Conservation (phyloP, 345 rosid species). For the Hevea brasiliensis region DNA sequence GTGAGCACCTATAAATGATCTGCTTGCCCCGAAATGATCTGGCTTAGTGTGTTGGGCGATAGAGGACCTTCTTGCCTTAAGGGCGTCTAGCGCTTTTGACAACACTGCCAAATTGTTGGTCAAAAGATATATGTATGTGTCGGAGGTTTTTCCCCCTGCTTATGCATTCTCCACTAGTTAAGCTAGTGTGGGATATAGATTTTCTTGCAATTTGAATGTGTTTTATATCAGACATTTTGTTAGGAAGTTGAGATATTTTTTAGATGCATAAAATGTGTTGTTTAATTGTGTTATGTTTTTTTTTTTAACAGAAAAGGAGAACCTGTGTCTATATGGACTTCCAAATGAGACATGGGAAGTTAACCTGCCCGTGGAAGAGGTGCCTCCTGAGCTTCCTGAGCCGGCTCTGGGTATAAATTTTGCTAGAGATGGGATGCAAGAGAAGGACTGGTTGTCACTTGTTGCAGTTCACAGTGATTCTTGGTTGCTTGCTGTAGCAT, state of each 20-base stretch:
- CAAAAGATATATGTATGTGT: background rate
- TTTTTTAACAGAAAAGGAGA: conserved; percentile 93
- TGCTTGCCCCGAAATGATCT: too few relatives aligned
- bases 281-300: conserved; percentile 11
- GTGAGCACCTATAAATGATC: too few relatives aligned
- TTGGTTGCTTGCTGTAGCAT: conserved; percentile 96
- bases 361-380: conserved; percentile 97
- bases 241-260: background rate
- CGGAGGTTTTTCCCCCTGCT: background rate
- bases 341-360: conserved; percentile 99
- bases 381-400: conserved; percentile 99
- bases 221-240: background rate
- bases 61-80: too few relatives aligned
- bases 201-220: background rate
- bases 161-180: background rate
- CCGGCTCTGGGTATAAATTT: conserved; percentile 97
- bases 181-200: background rate
- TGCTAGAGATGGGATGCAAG: conserved; percentile 99
- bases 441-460: conserved; percentile 94
- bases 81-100: too few relatives aligned
- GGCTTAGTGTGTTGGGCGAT: too few relatives aligned
- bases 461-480: conserved; percentile 99
- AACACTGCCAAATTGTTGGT: too few relatives aligned
- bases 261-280: background rate
- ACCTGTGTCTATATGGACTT: conserved; percentile 90